Evolutionary conservation across 495 filamentous ascomycete genomes (phyloP).

Genomic region (Aspergillus kassunensis): DNA sequence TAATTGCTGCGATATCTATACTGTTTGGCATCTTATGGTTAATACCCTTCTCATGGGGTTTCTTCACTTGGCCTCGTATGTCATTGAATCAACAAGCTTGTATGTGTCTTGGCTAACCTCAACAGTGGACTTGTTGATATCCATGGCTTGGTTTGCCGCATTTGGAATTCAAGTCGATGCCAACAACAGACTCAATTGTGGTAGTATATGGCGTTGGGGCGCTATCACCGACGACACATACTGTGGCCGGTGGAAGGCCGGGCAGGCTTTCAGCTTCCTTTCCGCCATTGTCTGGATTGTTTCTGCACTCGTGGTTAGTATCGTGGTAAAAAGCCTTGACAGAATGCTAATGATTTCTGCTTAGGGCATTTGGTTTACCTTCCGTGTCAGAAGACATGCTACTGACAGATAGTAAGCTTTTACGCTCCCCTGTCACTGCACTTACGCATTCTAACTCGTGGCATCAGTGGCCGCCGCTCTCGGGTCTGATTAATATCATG

Average conservation of each 20-base stretch:
- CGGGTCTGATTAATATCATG: background rate
- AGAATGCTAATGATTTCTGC: background rate
- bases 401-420: constrained; percentile 17
- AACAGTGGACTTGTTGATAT: constrained; percentile 54
- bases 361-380: constrained; percentile 44
- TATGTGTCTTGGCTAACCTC: constrained; percentile 1
- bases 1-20: constrained; percentile 53
- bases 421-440: background rate
- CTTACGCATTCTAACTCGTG: background rate
- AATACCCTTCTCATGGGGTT: constrained; percentile 47
- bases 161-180: constrained; percentile 61
- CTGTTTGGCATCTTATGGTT: constrained; percentile 51
- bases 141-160: constrained; percentile 59
- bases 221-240: constrained; percentile 31
- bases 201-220: constrained; percentile 50
- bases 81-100: background rate
- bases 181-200: constrained; percentile 47
- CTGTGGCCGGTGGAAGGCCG: constrained; percentile 62
- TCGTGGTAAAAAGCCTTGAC: background rate
- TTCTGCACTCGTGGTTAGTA: constrained; percentile 49
- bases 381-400: constrained; percentile 25
- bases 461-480: background rate
- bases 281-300: constrained; percentile 65
- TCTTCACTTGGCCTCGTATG: constrained; percentile 44
- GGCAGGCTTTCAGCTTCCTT: constrained; percentile 63